These are phyloP conservation scores for Meyerozyma athensensis DNA, from an alignment of 1,139 yeast genomes.

Conservation along the genomic window DNA sequence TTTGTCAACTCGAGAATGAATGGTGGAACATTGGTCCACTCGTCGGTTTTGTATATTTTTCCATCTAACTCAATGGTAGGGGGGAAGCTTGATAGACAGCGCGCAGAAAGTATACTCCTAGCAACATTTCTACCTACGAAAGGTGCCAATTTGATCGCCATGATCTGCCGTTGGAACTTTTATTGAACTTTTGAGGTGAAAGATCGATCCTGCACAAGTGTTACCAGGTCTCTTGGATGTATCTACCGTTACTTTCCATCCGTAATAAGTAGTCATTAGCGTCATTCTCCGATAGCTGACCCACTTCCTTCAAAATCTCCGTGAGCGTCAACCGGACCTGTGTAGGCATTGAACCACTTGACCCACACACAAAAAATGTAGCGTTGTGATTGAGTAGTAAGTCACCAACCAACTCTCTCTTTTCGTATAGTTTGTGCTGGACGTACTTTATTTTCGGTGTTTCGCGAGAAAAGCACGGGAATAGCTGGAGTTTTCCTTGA, in stretches of 20 bases:
- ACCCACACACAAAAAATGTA: constrained; percentile 76
- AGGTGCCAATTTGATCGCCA: neutral
- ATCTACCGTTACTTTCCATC: constrained; percentile 66
- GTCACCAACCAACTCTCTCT: constrained; percentile 44
- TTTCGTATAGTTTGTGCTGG: constrained; percentile 60
- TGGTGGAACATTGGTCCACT: constrained; percentile 83
- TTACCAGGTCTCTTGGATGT: constrained; percentile 91
- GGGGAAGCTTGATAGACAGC: constrained; percentile 15
- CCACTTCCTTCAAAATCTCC: constrained; percentile 49
- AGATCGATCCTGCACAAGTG: neutral
- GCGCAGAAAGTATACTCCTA: neutral
- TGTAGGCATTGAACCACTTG: constrained; percentile 92
- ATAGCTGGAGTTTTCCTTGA: constrained; percentile 19
- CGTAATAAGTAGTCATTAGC: constrained; percentile 49
- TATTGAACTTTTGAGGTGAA: neutral
- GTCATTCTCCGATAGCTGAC: constrained; percentile 31
- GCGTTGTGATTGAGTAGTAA: constrained; percentile 54
- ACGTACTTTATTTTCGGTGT: constrained; percentile 51
- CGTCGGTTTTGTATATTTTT: constrained; percentile 55
- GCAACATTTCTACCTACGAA: neutral
- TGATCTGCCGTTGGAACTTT: neutral
- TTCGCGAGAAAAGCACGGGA: constrained; percentile 20
- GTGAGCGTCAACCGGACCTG: constrained; percentile 76
- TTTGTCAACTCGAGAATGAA: constrained; percentile 66
- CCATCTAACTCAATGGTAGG: constrained; percentile 44